Percentiles rank a stretch among this genome's conserved stretches.
These are phyloP conservation scores for Pythium angustatum DNA, from an alignment of 352 stramenopile species.

Conservation along the genomic window DNA sequence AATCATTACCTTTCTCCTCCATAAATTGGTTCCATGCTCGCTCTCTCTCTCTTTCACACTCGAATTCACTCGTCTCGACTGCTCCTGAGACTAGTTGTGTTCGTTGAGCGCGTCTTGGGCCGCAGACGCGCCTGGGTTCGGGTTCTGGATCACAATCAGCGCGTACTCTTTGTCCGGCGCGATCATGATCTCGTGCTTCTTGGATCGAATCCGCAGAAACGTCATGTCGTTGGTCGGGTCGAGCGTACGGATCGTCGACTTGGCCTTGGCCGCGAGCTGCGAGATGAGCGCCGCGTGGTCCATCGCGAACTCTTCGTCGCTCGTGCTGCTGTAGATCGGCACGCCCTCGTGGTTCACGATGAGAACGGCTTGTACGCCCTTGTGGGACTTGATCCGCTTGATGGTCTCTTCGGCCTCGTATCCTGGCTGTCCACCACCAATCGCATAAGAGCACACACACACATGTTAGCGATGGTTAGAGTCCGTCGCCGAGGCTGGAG, in stretches of 20 bases:
- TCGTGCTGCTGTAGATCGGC: constrained; percentile 92
- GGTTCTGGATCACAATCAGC: constrained; percentile 93
- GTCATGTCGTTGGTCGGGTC: constrained; percentile 93
- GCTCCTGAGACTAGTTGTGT: constrained; percentile 32
- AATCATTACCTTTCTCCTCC: neutral
- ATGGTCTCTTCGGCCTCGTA: constrained; percentile 96
- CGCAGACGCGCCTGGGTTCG: constrained; percentile 49
- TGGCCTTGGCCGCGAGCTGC: constrained; percentile 89
- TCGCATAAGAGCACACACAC: neutral
- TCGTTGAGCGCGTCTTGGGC: constrained; percentile 30
- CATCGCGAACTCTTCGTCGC: constrained; percentile 85
- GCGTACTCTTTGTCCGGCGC: constrained; percentile 92
- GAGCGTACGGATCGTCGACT: constrained; percentile 89
- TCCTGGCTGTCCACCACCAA: constrained; percentile 47
- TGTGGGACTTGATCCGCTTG: constrained; percentile 93
- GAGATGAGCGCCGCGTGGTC: constrained; percentile 87
- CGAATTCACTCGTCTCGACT: too few relatives aligned
- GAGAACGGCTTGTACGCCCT: constrained; percentile 91
- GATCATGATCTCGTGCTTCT: constrained; percentile 96
- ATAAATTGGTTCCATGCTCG: too few relatives aligned
- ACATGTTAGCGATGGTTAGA: neutral
- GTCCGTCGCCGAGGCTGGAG: too few relatives aligned
- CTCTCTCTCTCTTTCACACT: neutral
- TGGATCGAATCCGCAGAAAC: constrained; percentile 93
- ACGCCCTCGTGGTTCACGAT: constrained; percentile 94